Base-by-base conservation (phyloP, 148 eudicot species). In the Chenopodium suecicum region DNA sequence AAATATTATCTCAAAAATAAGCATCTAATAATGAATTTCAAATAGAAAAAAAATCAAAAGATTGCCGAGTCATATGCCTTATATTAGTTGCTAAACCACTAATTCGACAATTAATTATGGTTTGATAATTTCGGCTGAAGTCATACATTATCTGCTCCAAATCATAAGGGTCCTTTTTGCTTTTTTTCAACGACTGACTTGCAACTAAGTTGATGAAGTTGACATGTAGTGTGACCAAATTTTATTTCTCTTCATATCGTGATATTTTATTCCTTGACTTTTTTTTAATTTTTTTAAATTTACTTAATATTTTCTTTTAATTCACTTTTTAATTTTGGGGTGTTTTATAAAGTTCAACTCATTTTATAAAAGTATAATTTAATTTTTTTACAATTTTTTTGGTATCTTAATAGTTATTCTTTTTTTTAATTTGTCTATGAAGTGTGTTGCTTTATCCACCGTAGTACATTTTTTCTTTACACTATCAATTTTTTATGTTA, bases 131-230 rank as follows among this genome's bases (percentile, higher is more conserved):
- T 41, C 46, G 9, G 71, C 41, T 71, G 41, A 83, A 83, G 78
- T 78, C 85, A 73, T 83, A 47, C 81, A 71, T 78, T 82, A 82
- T 82, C 81, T 62, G 23, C 78, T 78, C 78, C 77, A 78, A 78
- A 83, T 83, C 77, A 78, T 82, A 47, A 72, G 75, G 2, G 83
- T 48, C 37, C 31, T 23, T 44, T 77, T 46, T 17, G 32, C 81
- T n/a, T 19, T 60, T 50, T 70, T 64, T 50, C 73, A 72, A 72
- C 65, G 58, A 83, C 74, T 83, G 41, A 72, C 81, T 72, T 25
- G 20, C 81, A 77, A 82, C 77, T 78, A 82, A 75, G 75, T 32
- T 68, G 44, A 81, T 81, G 83, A 75, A 50, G 60, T 69, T 75
- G 64, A 77, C 78, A 65, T 81, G 52, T 64, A 22, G 70, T 76